phyloP scores from a whole-genome alignment of 306 rosid genomes.

The Morella rubra region DNA sequence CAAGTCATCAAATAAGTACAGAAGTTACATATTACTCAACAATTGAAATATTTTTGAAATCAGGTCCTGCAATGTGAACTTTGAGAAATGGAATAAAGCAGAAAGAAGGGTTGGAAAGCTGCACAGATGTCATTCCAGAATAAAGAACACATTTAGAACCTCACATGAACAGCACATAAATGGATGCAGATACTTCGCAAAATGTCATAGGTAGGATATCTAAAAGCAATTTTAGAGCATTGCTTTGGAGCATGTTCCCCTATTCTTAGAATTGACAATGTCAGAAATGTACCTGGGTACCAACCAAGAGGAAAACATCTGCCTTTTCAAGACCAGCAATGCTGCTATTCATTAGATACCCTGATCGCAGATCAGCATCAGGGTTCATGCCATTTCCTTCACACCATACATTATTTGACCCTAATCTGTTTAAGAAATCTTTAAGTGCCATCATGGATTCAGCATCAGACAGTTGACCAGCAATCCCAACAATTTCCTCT shows the following conservation, averaged over 20 bases:
- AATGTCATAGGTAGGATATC: neutral
- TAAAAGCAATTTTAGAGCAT: slow-evolving; percentile 19
- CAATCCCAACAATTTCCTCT: slow-evolving; percentile 82
- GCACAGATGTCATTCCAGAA: neutral
- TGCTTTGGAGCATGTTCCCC: slow-evolving; percentile 1
- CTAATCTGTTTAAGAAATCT: slow-evolving; percentile 86
- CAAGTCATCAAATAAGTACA: neutral
- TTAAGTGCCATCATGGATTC: slow-evolving; percentile 95
- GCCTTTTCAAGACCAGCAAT: slow-evolving; percentile 94
- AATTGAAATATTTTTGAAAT: neutral
- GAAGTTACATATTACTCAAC: neutral
- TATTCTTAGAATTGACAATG: slow-evolving; percentile 18
- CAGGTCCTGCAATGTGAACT: neutral
- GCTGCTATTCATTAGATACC: slow-evolving; percentile 79
- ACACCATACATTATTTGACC: slow-evolving; percentile 91
- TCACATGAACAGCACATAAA: neutral
- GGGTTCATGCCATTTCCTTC: slow-evolving; percentile 71
- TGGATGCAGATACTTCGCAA: neutral
- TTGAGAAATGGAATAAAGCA: neutral
- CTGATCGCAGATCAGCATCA: slow-evolving; percentile 90
- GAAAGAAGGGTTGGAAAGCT: neutral
- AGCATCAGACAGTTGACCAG: slow-evolving; percentile 94
- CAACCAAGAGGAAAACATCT: slow-evolving; percentile 88
- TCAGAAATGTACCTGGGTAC: slow-evolving; percentile 73
- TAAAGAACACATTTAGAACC: neutral